Base-by-base conservation (phyloP, 2,329 filamentous ascomycete species). In the Fusarium sp. region DNA sequence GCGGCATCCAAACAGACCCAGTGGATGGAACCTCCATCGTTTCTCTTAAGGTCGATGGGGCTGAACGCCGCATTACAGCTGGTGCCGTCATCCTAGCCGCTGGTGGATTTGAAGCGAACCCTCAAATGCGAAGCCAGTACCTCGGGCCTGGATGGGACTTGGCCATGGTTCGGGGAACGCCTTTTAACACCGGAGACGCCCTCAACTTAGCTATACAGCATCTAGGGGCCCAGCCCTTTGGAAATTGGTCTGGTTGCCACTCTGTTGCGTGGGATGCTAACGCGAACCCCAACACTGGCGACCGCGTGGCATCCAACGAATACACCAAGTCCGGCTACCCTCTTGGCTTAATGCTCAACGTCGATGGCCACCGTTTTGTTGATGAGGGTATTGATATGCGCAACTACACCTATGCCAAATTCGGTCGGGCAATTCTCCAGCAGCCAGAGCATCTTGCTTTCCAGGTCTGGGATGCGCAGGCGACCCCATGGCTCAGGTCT, bases 321-420 rank as follows among this genome's bases (percentile, higher is more conserved):
- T 91, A 86, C 73, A 92, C 90, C 7, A 92, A 92, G 73, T 90
- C 87, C 1, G 90, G 90, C 1, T 92, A 92, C 69, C 90, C 90
- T 0, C 80, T 92, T 0, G 90, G 90, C 0, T 69, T 92, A 12
- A 92, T 91, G 86, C 61, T 92, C 15, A 92, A 92, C 70, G 76
- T 77, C 0, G 73, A 85, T 1, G 90, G 90, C 0, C 73, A 84
- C 43, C 82, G 90, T 2, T 92, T 92, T 72, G 89, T 92, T 0
- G 90, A 92, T 70, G 90, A 92, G 73, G 90, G 90, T 0, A 71
- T 87, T 9, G 90, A 92, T 69, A 76, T 91, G 68, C 82, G 90
- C 3, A 92, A 92, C 73, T 91, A 88, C 73, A 92, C 90, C 0
- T 92, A 92, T 70, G 90, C 90, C 28, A 87, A 87, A 70, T 91